These are phyloP conservation scores for Xylaria flabelliformis DNA, from an alignment of 495 filamentous ascomycete species.

Conservation along the genomic window DNA sequence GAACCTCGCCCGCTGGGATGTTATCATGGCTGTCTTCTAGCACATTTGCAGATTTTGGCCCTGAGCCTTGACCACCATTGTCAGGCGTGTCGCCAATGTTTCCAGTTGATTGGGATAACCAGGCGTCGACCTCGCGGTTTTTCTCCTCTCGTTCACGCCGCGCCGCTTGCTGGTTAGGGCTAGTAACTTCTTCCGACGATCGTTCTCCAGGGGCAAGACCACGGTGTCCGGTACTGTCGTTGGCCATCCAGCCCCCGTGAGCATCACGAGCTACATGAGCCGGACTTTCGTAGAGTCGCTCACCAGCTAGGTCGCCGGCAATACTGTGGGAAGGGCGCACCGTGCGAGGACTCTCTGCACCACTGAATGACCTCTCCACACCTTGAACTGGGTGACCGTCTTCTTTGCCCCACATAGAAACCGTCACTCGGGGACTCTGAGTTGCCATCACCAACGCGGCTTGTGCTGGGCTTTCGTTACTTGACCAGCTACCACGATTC, in stretches of 20 bases:
- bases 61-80: conserved; percentile 22
- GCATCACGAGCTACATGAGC: conserved; percentile 41
- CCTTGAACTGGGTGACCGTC: conserved; percentile 38
- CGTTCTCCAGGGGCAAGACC: conserved; percentile 53
- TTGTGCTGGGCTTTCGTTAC: conserved; percentile 52
- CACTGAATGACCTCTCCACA: conserved; percentile 38
- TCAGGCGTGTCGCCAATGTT: conserved; percentile 11
- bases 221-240: conserved; percentile 44
- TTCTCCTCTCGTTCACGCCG: conserved; percentile 44
- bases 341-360: conserved; percentile 30
- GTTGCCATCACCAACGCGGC: conserved; percentile 44
- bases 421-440: conserved; percentile 56
- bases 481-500: conserved; percentile 54
- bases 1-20: conserved; percentile 46
- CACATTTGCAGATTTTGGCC: conserved; percentile 21
- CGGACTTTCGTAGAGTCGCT: conserved; percentile 23
- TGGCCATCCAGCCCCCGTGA: conserved; percentile 47
- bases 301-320: conserved; percentile 37
- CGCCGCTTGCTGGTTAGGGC: conserved; percentile 48
- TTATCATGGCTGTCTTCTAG: conserved; percentile 42
- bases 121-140: conserved; percentile 50
- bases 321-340: conserved; percentile 31
- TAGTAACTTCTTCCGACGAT: conserved; percentile 45
- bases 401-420: conserved; percentile 56
- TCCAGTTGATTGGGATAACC: conserved; percentile 43